Conservation (phyloP, 2,329 filamentous ascomycete genomes). For the Arthrobotrys sinensis region DNA sequence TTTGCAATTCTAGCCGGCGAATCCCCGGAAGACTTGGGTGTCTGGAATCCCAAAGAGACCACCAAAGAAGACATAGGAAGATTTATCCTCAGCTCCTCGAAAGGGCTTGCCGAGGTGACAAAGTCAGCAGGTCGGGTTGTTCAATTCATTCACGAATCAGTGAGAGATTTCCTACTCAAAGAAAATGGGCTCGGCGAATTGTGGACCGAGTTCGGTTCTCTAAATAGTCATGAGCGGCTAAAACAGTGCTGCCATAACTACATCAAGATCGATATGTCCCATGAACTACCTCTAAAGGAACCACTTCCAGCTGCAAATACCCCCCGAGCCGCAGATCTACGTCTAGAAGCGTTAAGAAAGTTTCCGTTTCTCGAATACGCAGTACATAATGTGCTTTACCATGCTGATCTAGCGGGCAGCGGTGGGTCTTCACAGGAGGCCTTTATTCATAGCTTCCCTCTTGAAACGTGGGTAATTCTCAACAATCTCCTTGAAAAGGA, state of each 20-base stretch:
- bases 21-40: conserved; percentile 49
- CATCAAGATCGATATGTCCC: conserved; percentile 64
- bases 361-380: conserved; percentile 71
- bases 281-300: conserved; percentile 32
- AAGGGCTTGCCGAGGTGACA: conserved; percentile 71
- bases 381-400: conserved; percentile 67
- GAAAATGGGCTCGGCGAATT: conserved; percentile 65
- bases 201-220: conserved; percentile 64
- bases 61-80: conserved; percentile 63
- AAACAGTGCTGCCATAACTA: conserved; percentile 69
- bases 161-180: conserved; percentile 70
- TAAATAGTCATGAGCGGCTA: conserved; percentile 68
- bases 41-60: conserved; percentile 62
- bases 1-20: conserved; percentile 66
- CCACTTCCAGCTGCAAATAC: neutral
- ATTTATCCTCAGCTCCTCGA: conserved; percentile 69
- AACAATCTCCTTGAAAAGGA: conserved; percentile 65
- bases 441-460: conserved; percentile 66
- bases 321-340: conserved; percentile 57
- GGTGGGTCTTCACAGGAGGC: conserved; percentile 63
- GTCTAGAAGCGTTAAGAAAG: conserved; percentile 59
- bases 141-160: conserved; percentile 73
- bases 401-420: conserved; percentile 67
- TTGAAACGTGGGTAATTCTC: conserved; percentile 65
- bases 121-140: conserved; percentile 66